Evolutionary conservation across 352 stramenopile genomes (phyloP), one percentile per base, ranked within the genome.

Genomic region (Phytopythium ostracodes): DNA sequence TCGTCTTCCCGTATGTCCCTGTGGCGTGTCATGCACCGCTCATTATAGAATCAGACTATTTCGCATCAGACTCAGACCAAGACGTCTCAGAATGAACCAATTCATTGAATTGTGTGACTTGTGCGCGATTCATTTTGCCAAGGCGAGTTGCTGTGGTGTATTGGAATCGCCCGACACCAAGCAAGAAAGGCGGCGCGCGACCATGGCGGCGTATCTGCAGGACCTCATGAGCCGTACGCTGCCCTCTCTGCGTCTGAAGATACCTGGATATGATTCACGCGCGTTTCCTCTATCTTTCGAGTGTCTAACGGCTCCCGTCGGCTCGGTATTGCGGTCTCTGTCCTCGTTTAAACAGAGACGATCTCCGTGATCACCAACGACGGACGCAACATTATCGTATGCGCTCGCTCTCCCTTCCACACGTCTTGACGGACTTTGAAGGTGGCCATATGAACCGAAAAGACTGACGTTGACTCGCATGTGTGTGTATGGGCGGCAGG

Each of bases 361-460:
- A 92, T 98, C 64, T 97, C 87, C 15, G 84, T 98, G 31, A 97
- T 97, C 68, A 98, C 92, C 10, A 97, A 97, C 63, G 92, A 98
- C 67, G 92, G 92, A n/a, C 84, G 91, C 64, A 97, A 98, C 70
- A 97, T 97, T 69, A 90, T 98, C 62, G 92, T 95, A 77, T 58
- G 82, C 69, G 52, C 15, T 51, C 20, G 22, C 38, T 52, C 18
- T 36, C 46, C 49, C 33, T 36, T 58, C 49, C 33, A 38, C 33
- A 15, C 33, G 7, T 11, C 33, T 38, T 10, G 10, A 14, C 14
- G 7, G 33, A 38, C 10, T 10, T 2, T 38, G 10, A 10, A 38
- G 3, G 33, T 11, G 33, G 7, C 6, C 7, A 10, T 1, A 38
- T 38, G 7, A 38, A 38, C 1, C 33, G 33, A 11, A 14, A 15